phyloP scores from a whole-genome alignment of 192 early-diverging fungal species.

The Backusella liffmaniae region DNA sequence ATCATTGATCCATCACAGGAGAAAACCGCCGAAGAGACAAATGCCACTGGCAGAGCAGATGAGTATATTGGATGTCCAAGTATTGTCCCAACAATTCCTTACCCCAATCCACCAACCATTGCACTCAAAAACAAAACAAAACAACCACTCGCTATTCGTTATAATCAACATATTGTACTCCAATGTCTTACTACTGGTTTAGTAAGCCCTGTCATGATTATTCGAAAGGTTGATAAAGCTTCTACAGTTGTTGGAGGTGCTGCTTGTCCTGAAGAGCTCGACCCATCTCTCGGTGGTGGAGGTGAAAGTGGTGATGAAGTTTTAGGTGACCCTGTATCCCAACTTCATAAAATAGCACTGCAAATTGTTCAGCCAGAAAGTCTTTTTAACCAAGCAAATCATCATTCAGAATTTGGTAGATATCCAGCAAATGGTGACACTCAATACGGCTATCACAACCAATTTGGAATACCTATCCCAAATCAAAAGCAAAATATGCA shows the following conservation, averaged over 20 bases:
- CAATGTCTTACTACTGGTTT: slow-evolving; percentile 87
- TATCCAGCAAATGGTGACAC: slow-evolving; percentile 29
- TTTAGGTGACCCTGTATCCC: slow-evolving; percentile 81
- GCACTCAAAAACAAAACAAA: slow-evolving; percentile 62
- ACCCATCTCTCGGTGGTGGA: slow-evolving; percentile 7
- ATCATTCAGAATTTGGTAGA: neutral
- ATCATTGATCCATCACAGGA: slow-evolving; percentile 67
- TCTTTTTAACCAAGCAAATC: neutral
- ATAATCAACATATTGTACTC: slow-evolving; percentile 86
- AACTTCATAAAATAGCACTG: slow-evolving; percentile 89
- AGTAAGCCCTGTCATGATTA: slow-evolving; percentile 74
- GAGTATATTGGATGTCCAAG: slow-evolving; percentile 17
- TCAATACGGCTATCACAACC: neutral
- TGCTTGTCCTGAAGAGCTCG: slow-evolving; percentile 11
- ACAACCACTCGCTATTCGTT: slow-evolving; percentile 73
- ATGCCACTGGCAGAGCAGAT: neutral
- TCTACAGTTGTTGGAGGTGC: slow-evolving; percentile 70
- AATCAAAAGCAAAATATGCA: neutral
- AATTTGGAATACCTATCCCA: neutral
- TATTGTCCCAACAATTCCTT: slow-evolving; percentile 19
- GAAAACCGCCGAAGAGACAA: slow-evolving; percentile 29
- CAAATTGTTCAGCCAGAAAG: slow-evolving; percentile 48
- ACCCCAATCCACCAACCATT: slow-evolving; percentile 68
- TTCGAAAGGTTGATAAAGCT: slow-evolving; percentile 83
- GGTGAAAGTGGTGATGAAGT: slow-evolving; percentile 47